phyloP scores from a whole-genome alignment of 495 filamentous ascomycete genomes.

The Podospora australis region DNA sequence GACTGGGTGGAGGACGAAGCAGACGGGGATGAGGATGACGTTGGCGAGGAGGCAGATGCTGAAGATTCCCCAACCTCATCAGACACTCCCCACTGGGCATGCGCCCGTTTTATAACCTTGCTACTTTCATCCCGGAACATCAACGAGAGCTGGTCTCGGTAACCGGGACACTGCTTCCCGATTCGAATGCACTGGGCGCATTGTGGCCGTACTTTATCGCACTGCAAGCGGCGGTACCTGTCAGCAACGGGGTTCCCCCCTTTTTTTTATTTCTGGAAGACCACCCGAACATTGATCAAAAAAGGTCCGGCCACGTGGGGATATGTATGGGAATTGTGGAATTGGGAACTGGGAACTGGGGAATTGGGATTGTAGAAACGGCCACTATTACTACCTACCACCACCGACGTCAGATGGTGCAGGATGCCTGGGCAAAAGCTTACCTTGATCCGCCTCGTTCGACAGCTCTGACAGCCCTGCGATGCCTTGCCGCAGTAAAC shows the following conservation, averaged over 20 bases:
- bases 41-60: constrained; percentile 26
- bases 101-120: constrained; percentile 58
- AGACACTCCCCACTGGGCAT: constrained; percentile 43
- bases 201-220: constrained; percentile 57
- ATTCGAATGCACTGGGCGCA: constrained; percentile 60
- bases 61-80: constrained; percentile 13
- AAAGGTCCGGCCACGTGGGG: background rate
- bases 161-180: constrained; percentile 57
- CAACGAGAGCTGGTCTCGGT: constrained; percentile 59
- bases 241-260: background rate
- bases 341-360: too few species aligned
- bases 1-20: constrained; percentile 1
- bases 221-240: constrained; percentile 32
- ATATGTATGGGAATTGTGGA: too few species aligned
- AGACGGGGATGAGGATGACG: constrained; percentile 8
- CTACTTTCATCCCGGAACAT: constrained; percentile 71
- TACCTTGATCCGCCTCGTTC: constrained; percentile 58
- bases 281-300: constrained; percentile 1
- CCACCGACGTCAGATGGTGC: background rate
- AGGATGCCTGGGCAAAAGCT: constrained; percentile 3
- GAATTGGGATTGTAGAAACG: constrained; percentile 13
- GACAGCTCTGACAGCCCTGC: constrained; percentile 59
- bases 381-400: too few species aligned
- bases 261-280: constrained; percentile 11
- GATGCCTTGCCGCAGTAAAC: constrained; percentile 67